Conservation (phyloP, 1,284 basidiomycete species). For the Sanghuangporus weigelae region DNA sequence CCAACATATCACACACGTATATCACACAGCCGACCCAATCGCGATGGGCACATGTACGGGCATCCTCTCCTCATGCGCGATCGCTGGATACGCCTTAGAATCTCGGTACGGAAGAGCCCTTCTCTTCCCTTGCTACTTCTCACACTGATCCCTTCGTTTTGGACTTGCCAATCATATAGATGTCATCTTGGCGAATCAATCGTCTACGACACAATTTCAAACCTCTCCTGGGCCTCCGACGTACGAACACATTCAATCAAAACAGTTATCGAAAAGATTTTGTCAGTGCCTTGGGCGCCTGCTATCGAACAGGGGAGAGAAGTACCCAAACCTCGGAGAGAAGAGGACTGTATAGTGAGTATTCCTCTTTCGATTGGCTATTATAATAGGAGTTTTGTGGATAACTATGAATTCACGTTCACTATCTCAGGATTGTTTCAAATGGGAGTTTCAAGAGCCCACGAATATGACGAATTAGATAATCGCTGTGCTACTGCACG, state of each 20-base stretch:
- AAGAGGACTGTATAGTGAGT: constrained; percentile 63
- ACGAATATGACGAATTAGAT: constrained; percentile 9
- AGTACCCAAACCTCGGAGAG: constrained; percentile 45
- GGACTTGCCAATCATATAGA: constrained; percentile 27
- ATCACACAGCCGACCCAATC: constrained; percentile 85
- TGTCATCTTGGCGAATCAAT: constrained; percentile 85
- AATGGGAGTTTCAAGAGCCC: constrained; percentile 66
- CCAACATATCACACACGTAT: constrained; percentile 77
- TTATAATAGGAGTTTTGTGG: background rate
- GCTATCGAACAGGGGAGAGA: constrained; percentile 52
- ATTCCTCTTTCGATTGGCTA: background rate
- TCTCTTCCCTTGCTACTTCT: background rate
- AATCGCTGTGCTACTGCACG: background rate
- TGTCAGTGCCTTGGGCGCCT: constrained; percentile 72
- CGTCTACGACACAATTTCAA: constrained; percentile 86
- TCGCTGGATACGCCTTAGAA: constrained; percentile 79
- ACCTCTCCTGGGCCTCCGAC: constrained; percentile 80
- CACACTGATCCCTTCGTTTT: constrained; percentile 20
- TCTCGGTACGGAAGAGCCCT: constrained; percentile 40
- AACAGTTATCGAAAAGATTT: constrained; percentile 74
- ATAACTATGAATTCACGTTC: background rate
- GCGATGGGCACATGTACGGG: constrained; percentile 83
- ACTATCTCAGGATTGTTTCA: constrained; percentile 57
- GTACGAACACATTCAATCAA: constrained; percentile 81
- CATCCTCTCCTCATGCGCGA: constrained; percentile 62